Percentiles rank a stretch among this genome's conserved stretches.
These are phyloP conservation scores for Trypanosoma melophagium DNA, from an alignment of 208 protist genomes.

Conservation along the genomic window DNA sequence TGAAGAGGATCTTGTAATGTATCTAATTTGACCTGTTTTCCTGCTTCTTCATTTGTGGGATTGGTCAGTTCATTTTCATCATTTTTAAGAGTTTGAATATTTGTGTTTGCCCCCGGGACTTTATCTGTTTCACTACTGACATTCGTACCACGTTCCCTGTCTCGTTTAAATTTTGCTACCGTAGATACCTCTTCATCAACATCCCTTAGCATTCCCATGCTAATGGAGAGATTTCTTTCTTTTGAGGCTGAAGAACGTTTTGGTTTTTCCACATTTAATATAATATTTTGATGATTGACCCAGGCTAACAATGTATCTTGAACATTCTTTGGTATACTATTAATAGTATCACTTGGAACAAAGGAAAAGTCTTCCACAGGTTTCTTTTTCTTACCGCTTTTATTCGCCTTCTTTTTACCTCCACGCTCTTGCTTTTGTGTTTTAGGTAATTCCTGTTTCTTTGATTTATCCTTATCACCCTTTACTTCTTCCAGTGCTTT, in stretches of 20 bases:
- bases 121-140: neutral
- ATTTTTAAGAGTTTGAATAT: neutral
- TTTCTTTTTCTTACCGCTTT: neutral
- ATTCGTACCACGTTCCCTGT: constrained; percentile 1
- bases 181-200: neutral
- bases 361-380: neutral
- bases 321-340: constrained; percentile 7
- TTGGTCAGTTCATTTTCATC: neutral
- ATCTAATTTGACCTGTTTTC: too few species aligned
- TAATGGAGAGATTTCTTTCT: neutral
- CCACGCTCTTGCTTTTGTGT: constrained; percentile 4
- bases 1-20: too few species aligned
- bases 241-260: neutral
- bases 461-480: neutral
- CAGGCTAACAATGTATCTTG: constrained; percentile 8
- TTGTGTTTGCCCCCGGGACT: neutral
- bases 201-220: neutral
- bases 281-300: constrained; percentile 15
- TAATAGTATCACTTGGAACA: neutral
- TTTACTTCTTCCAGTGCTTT: neutral
- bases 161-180: neutral
- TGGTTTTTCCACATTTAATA: constrained; percentile 5
- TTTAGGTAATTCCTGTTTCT: neutral
- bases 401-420: neutral
- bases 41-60: too few species aligned